phyloP scores from a whole-genome alignment of 345 rosid genomes.

The Raphanus raphanistrum region DNA sequence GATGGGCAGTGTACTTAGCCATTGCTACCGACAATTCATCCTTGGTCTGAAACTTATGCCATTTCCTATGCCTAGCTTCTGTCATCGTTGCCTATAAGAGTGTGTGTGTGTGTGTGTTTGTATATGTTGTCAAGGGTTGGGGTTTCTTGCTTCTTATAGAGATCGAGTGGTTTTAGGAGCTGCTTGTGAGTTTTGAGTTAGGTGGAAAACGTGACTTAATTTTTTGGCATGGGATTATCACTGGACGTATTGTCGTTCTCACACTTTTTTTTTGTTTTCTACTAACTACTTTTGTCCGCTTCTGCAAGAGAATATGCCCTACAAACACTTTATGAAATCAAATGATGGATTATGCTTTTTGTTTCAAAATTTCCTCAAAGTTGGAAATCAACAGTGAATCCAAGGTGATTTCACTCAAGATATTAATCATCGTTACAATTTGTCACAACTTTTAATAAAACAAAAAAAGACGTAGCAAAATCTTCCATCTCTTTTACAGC shows the following conservation, averaged over 20 bases:
- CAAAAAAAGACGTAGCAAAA: background rate
- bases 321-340: background rate
- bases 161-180: background rate
- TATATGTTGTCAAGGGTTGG: background rate
- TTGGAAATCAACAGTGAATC: background rate
- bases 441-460: background rate
- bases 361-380: background rate
- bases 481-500: background rate
- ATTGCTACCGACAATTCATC: constrained; percentile 49
- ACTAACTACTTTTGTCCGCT: background rate
- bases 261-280: background rate
- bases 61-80: background rate
- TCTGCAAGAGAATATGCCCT: background rate
- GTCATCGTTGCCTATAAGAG: constrained; percentile 13
- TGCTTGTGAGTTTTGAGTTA: background rate
- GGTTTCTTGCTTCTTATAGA: constrained; percentile 11
- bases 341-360: background rate
- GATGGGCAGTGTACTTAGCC: constrained; percentile 65
- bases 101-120: background rate
- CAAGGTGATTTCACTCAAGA: background rate
- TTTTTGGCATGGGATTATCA: background rate
- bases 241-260: background rate
- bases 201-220: background rate
- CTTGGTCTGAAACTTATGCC: constrained; percentile 21
- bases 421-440: background rate